Base-by-base conservation (phyloP, 768 basidiomycete genomes). In the Termitomyces sp. region DNA sequence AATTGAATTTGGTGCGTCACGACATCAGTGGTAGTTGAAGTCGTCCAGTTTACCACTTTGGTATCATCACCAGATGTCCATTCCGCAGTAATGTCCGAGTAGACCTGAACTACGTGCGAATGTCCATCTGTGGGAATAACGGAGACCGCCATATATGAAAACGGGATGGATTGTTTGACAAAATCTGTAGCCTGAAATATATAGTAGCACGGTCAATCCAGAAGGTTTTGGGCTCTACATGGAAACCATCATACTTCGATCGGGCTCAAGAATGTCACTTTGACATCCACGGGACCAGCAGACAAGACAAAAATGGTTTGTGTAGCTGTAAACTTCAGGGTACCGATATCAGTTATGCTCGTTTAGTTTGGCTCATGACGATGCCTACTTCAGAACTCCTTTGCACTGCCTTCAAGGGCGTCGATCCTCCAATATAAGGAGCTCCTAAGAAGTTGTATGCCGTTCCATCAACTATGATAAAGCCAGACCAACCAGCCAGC, bases 401-500 rank as follows among this genome's bases (percentile, higher is more conserved):
- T 68, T 88, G 85, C 4, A 75, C 74, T 0, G 86, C 86, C 67
- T 78, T 83, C 5, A 66, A 67, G 59, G 79, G 77, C 2, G 73
- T 71, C 15, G 77, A 72, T 1, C 73, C 77, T 1, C 82, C 67
- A 12, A 85, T 83, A 48, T 64, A 68, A 7, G 86, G 80, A 14
- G 71, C 71, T 31, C 87, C 87, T 4, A 88, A 70, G 69, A 86
- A 86, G 59, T 71, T 81, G 71, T 85, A 88, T 4, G 81, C 63
- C 5, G 70, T 73, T 7, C 80, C 81, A 62, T 88, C 86, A 5
- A 88, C 84, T 65, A 79, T 85, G 63, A 84, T 75, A 57, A 84
- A 85, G 1, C 86, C 86, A 11, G 85, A 82, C 86, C 87, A 89
- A 11, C 85, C 86, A 49, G 86, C 69, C 56, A 78, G 82, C 86